These are phyloP conservation scores for Fusarium subglutinans DNA, from an alignment of 2,329 filamentous ascomycete species.

Conservation along the genomic window DNA sequence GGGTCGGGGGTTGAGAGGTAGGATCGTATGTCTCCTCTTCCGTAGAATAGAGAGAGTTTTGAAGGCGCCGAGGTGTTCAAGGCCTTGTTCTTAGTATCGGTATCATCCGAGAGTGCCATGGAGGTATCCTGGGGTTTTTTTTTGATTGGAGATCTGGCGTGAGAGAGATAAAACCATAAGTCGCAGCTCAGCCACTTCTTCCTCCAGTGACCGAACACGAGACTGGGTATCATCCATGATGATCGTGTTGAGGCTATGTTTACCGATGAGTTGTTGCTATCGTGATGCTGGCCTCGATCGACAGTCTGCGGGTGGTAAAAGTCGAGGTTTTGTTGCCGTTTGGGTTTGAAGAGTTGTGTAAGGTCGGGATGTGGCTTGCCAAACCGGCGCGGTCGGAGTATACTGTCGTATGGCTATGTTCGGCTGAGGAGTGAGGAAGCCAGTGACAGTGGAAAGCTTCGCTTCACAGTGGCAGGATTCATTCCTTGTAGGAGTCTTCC, in stretches of 20 bases:
- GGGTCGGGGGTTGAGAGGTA: not conserved
- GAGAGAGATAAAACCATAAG: not conserved
- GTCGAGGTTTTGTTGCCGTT: not conserved
- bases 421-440: too few relatives aligned
- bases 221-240: not conserved
- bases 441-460: too few relatives aligned
- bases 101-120: too few relatives aligned
- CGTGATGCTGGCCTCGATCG: not conserved
- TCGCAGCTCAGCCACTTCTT: not conserved
- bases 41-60: not conserved
- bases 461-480: too few relatives aligned
- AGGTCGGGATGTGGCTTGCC: too few relatives aligned
- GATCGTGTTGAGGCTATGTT: not conserved
- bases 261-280: not conserved
- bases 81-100: not conserved
- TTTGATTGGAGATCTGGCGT: not conserved
- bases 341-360: not conserved
- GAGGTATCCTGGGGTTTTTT: too few relatives aligned
- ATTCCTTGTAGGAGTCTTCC: too few relatives aligned
- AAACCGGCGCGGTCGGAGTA: too few relatives aligned
- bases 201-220: not conserved
- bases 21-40: not conserved
- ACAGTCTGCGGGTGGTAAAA: not conserved
- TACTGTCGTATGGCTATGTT: too few relatives aligned
- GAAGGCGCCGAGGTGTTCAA: not conserved